Evolutionary conservation across 139 green algal genomes (phyloP), one percentile per base, ranked within the genome.

Genomic region (Chlorella sp.): DNA sequence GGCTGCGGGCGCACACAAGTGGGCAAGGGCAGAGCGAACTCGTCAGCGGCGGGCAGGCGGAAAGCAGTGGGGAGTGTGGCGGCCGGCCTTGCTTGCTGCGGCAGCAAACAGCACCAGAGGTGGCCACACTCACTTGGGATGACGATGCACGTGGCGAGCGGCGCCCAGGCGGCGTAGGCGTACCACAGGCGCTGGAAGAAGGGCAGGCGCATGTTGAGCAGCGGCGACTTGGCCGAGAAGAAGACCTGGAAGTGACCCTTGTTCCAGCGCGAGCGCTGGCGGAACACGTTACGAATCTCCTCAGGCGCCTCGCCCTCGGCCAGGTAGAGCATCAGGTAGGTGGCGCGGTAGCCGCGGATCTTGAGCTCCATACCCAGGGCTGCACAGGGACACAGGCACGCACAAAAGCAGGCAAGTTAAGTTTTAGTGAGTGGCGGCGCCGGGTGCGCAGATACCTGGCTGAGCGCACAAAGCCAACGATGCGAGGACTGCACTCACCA

Each of bases 251-350:
- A 89, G 74, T 92, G 87, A 5, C 89, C 89, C 78, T 94, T 94
- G 83, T 82, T 86, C 89, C 89, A 94, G 70, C 89, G 87, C 1
- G 88, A 93, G 51, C 89, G 81, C 81, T 94, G 89, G 68, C 91
- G 85, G 85, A 92, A 94, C 80, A 88, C 89, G 67, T 94, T 92
- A 49, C 89, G 83, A 27, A 91, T 84, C 69, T 94, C 85, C 35
- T 93, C 88, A 35, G 89, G 89, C 3, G 89, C 89, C 61, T 76
- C 71, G 20, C 71, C 71, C 59, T 64, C 71, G 5, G 71, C 71
- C 35, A 76, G n/a, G 61, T 76, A 76, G 26, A 70, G 33, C 71
- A 76, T 71, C 26, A 76, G 71, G 61, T 76, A 76, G 14, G 71
- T 70, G 2, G 71, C 71, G 27, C 24, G 55, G 60, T 71, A 76